Conservation (phyloP, 2,329 filamentous ascomycete species). For the Trichoderma breve region DNA sequence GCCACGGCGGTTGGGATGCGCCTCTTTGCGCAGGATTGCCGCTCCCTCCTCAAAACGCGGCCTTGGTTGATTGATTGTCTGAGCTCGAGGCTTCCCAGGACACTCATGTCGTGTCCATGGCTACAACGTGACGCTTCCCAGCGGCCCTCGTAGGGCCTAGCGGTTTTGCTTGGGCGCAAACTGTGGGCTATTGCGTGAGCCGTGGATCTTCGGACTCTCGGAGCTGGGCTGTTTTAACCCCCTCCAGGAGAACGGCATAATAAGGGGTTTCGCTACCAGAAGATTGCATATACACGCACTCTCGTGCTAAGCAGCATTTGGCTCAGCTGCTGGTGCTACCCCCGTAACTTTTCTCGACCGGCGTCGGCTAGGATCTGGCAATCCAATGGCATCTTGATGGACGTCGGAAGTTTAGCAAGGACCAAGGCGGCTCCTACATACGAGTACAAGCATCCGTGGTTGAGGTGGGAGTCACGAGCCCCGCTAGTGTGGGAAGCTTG, state of each 20-base stretch:
- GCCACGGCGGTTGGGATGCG: background rate
- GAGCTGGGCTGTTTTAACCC: background rate
- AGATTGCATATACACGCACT: background rate
- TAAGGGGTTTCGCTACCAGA: background rate
- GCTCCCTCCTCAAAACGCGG: background rate
- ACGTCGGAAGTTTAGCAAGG: constrained; percentile 4
- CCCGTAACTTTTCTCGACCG: background rate
- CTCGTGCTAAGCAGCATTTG: background rate
- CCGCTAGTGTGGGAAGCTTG: background rate
- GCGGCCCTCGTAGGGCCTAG: constrained; percentile 10
- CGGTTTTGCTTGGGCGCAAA: constrained; percentile 7
- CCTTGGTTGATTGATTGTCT: background rate
- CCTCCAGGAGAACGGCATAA: background rate
- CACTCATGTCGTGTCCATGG: background rate
- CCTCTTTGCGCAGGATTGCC: background rate
- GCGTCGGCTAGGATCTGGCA: background rate
- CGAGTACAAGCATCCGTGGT: background rate
- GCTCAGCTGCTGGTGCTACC: background rate
- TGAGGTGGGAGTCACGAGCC: background rate
- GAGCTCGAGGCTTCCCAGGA: background rate
- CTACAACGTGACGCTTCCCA: background rate
- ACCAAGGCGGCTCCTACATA: background rate
- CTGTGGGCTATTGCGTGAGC: constrained; percentile 18
- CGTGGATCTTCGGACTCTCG: constrained; percentile 14
- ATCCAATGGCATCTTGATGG: background rate